Evolutionary conservation across 495 filamentous ascomycete species (phyloP), one percentile per base, ranked within the genome.

Genomic region (Podospora comata): DNA sequence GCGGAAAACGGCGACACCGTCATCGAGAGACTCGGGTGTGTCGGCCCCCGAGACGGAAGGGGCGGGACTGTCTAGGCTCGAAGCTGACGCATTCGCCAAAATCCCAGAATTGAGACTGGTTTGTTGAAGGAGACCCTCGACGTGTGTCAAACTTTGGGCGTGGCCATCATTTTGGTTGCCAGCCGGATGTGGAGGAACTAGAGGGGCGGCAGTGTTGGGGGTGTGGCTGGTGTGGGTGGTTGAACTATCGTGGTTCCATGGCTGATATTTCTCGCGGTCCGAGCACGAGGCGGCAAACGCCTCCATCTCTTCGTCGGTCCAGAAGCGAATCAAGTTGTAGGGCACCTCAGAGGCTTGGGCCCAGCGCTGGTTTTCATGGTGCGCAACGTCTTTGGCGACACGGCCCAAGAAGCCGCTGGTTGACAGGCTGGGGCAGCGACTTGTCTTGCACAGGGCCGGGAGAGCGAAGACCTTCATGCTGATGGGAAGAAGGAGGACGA

Each of bases 301-400:
- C 13, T 4, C 30, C 61, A 63, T 63, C 32, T 63, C 61, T 1
- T 63, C 61, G 61, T 63, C 61, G 1, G 30, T 44, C 61, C 61
- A 63, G 18, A 63, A 39, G 30, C n/a, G 18, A 23, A 63, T 28
- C 15, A 63, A 32, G 11, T 44, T 48, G n/a, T 15, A 63, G 16
- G 61, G 61, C 11, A 63, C 34, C 28, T 63, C 61, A 9, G 61
- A 44, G 2, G 30, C 16, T 32, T 63, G 27, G 9, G 32, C 27
- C 61, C 61, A 63, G 2, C 61, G 28, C 27, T 18, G 9, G 61
- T 63, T 63, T 15, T 63, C 61, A 15, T 61, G 11, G 19, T 26
- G 59, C 4, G 26, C 26, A 6, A 3, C 39, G 2, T 48, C 39
- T 2, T 48, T 48, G 39, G 13, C 2, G 1, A 48, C 9, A 13